phyloP scores from a whole-genome alignment of 108 stramenopile species.

The Conticribra weissflogii region DNA sequence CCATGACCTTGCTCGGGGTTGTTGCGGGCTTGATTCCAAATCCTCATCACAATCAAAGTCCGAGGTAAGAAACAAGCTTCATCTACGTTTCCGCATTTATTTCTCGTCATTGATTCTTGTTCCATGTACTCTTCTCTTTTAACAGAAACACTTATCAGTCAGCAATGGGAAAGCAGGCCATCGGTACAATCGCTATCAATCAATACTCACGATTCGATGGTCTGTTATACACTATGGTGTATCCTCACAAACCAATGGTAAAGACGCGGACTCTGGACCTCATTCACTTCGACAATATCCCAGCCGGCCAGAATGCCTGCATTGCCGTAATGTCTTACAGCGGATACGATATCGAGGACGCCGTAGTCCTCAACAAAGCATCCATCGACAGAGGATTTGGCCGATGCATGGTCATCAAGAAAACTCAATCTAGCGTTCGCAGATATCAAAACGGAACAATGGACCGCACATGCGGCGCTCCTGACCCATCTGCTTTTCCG shows the following conservation, averaged over 20 bases:
- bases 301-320: conserved; percentile 97
- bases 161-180: conserved; percentile 99
- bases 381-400: conserved; percentile 98
- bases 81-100: conserved; percentile 12
- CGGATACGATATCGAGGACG: conserved; percentile 99
- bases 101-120: conserved; percentile 1
- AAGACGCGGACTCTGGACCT: conserved; percentile 95
- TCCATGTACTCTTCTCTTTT: neutral
- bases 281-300: conserved; percentile 95
- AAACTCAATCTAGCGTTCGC: conserved; percentile 88
- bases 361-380: conserved; percentile 97
- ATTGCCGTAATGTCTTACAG: conserved; percentile 99
- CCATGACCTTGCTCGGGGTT: conserved; percentile 96
- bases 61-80: conserved; percentile 52
- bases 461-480: conserved; percentile 88
- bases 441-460: conserved; percentile 93
- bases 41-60: conserved; percentile 99
- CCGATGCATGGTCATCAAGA: conserved; percentile 90
- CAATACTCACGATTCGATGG: conserved; percentile 98
- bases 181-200: conserved; percentile 96
- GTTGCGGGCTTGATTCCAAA: conserved; percentile 97
- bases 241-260: conserved; percentile 98
- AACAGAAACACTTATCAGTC: conserved; percentile 93
- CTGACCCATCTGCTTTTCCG: conserved; percentile 65
- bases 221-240: conserved; percentile 94